A percentile compares a stretch with the other conserved stretches of the same genome.
Evolutionary conservation across 306 rosid species (phyloP).

Genomic region (Styphnolobium japonicum): DNA sequence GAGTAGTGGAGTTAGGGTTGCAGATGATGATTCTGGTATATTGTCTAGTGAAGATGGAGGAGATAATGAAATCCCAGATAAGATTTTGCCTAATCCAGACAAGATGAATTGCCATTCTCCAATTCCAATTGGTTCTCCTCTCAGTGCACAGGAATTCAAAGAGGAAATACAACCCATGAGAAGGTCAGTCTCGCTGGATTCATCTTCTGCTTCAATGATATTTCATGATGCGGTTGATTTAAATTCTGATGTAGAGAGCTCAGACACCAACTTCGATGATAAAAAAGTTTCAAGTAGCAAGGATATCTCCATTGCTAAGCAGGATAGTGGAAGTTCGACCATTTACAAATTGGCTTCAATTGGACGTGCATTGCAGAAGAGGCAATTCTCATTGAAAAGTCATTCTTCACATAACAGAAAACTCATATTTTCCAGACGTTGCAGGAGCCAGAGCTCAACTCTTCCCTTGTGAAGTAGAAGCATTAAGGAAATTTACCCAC

Average conservation of each 20-base stretch:
- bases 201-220: slow-evolving; percentile 26
- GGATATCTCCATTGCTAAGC: slow-evolving; percentile 19
- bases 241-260: slow-evolving; percentile 28
- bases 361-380: slow-evolving; percentile 47
- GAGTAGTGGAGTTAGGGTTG: slow-evolving; percentile 12
- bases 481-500: background rate
- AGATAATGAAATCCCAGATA: slow-evolving; percentile 3
- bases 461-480: slow-evolving; percentile 22
- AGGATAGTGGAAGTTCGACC: slow-evolving; percentile 32
- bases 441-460: slow-evolving; percentile 43
- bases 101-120: slow-evolving; percentile 14
- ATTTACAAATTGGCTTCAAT: slow-evolving; percentile 28
- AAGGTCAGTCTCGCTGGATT: slow-evolving; percentile 50
- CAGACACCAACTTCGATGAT: slow-evolving; percentile 3
- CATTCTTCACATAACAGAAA: slow-evolving; percentile 19
- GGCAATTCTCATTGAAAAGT: slow-evolving; percentile 38
- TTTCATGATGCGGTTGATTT: slow-evolving; percentile 25
- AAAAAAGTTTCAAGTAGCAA: background rate
- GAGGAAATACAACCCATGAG: slow-evolving; percentile 36
- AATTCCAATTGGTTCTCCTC: slow-evolving; percentile 6
- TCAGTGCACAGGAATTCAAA: slow-evolving; percentile 1
- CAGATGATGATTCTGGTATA: slow-evolving; percentile 15
- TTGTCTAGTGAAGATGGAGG: background rate
- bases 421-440: background rate
- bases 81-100: slow-evolving; percentile 19